Base-by-base conservation (phyloP, 345 rosid genomes). In the Lepidium sativum region DNA sequence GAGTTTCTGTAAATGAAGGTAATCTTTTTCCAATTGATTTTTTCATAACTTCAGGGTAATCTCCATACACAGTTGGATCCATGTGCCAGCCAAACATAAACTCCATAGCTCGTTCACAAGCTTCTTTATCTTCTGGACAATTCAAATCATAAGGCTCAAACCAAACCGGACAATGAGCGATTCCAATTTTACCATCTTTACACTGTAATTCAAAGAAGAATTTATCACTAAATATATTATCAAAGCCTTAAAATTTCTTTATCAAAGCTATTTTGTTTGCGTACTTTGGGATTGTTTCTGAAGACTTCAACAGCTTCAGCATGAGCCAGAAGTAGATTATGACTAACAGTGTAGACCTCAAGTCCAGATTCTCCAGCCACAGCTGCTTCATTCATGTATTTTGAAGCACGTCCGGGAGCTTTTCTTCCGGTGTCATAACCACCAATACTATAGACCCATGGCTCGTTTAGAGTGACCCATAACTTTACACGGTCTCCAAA, bases 391-490 rank as follows among this genome's bases (percentile, higher is more conserved):
- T 70, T 70, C 69, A 75, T 65, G 44, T 70, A 75, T 20, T 75
- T 70, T 1, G 79, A 75, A 54, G 72, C 75, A 42, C 79, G 71
- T 64, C 79, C 79, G 0, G 75, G 75, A 0, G 79, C 79, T 63
- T 75, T 69, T 31, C 67, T 48, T 41, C 78, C 78, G 1, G 54
- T 69, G 45, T 68, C 78, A 29, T 75, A 69, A 10, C 78, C 78
- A 63, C 70, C 74, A 55, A 68, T 63, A 45, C 74, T 69, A 35
- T 68, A 69, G 15, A 69, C 74, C 74, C 74, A 75, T 57, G 78
- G 78, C 45, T 75, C 74, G 61, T 75, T 75, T 37, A 81, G 7
- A 12, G 81, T 79, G 13, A 75, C 71, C 83, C 83, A 82, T 20
- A 69, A 42, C 15, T 77, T 77, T 65, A 79, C 83, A 62, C 80